Evolutionary conservation across 352 stramenopile genomes (phyloP), one percentile per base, ranked within the genome.

Genomic region (Globisporangium viniferum): DNA sequence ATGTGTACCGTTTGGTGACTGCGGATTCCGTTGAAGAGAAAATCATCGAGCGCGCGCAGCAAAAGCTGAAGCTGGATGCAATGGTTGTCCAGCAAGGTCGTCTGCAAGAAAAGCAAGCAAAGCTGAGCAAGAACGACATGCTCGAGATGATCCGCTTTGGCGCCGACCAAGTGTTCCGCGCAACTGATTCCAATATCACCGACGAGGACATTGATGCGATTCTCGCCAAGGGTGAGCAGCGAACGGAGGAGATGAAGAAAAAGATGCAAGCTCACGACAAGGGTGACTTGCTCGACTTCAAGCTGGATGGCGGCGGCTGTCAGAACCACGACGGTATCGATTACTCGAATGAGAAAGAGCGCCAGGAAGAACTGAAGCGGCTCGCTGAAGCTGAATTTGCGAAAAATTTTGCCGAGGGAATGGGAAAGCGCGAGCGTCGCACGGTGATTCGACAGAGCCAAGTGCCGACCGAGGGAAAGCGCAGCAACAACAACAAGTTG

Each of bases 141-240:
- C 74, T 99, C 15, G 88, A 98, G 60, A 98, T 98, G 88, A 97
- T 99, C 64, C 91, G 92, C 39, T 99, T 99, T 75, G 98, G 98
- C 64, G 98, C 98, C 6, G 97, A 99, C 76, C 92, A 98, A 76
- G 98, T 99, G 67, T 97, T 99, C 69, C 92, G 95, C 48, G 94
- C 94, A 12, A 98, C 96, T n/a, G 93, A 98, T 55, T 97, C 91
- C 8, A 97, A 89, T 9, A 99, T 99, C 71, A 99, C 95, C 8
- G 97, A 99, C 63, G 97, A 99, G 69, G 97, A 99, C 75, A 99
- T 99, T 70, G 97, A 99, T 74, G 92, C 93, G 6, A 98, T 99
- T 72, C 90, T 99, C 75, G 96, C 88, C 0, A 90, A 91, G 74
- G 86, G 90, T 73, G 88, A 95, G 56, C 84, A 92, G 56, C 80